Evolutionary conservation across 2,329 filamentous ascomycete species (phyloP).

Genomic region (Neobulgaria alba): DNA sequence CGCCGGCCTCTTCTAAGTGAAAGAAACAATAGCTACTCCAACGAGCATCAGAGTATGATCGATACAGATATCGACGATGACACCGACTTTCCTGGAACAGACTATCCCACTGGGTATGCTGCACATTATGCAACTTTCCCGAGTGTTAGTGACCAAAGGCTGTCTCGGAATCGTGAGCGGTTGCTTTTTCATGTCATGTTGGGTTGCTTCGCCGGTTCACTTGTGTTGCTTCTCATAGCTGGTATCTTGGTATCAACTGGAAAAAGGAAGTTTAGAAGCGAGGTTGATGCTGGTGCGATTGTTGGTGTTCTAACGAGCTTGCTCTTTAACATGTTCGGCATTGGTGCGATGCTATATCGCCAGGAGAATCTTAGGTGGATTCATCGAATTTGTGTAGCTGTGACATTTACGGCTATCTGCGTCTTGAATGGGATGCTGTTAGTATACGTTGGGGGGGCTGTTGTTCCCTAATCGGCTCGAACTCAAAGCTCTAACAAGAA

Average conservation of each 20-base stretch:
- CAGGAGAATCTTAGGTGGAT: slow-evolving; percentile 35
- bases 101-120: slow-evolving; percentile 43
- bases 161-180: slow-evolving; percentile 42
- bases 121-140: slow-evolving; percentile 46
- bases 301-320: slow-evolving; percentile 61
- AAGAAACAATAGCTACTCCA: slow-evolving; percentile 16
- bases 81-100: slow-evolving; percentile 42
- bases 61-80: slow-evolving; percentile 39
- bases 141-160: slow-evolving; percentile 41
- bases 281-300: slow-evolving; percentile 66
- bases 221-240: slow-evolving; percentile 56
- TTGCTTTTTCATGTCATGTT: slow-evolving; percentile 46
- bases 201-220: slow-evolving; percentile 48
- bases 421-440: slow-evolving; percentile 43
- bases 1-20: slow-evolving; percentile 21
- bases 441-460: slow-evolving; percentile 39
- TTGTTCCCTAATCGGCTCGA: background rate
- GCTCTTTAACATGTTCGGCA: slow-evolving; percentile 51
- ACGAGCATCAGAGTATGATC: slow-evolving; percentile 13
- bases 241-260: slow-evolving; percentile 60
- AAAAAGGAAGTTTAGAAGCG: slow-evolving; percentile 55
- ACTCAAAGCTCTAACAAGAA: no score
- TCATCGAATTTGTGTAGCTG: slow-evolving; percentile 37
- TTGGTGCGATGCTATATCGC: slow-evolving; percentile 50
- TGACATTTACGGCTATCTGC: slow-evolving; percentile 38